phyloP scores from a whole-genome alignment of 345 rosid species.

The Eucalyptus rudis region DNA sequence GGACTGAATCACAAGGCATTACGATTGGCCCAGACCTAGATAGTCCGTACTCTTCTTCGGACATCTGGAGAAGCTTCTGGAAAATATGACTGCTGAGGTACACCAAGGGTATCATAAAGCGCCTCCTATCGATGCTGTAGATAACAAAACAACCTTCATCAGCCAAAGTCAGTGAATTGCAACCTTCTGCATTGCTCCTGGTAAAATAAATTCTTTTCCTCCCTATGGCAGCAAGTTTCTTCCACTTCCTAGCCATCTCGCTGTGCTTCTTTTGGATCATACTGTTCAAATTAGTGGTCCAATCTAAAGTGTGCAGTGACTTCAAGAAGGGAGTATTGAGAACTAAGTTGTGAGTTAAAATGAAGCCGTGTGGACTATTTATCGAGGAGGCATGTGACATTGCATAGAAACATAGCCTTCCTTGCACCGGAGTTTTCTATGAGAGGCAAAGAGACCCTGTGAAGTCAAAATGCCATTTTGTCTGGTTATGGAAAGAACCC shows the following conservation, averaged over 20 bases:
- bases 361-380: not conserved
- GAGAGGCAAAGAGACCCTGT: not conserved
- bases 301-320: not conserved
- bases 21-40: not conserved
- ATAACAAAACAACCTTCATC: slow-evolving; percentile 9
- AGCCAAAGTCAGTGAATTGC: not conserved
- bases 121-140: not conserved
- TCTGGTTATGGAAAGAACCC: not conserved
- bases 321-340: not conserved
- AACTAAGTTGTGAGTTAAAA: not conserved
- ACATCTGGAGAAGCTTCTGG: not conserved
- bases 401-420: not conserved
- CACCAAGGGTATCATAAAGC: not conserved
- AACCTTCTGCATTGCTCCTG: not conserved
- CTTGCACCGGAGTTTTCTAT: not conserved
- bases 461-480: not conserved
- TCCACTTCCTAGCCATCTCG: slow-evolving; percentile 6
- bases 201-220: not conserved
- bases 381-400: not conserved
- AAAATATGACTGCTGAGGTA: not conserved
- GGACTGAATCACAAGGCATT: not conserved
- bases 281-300: not conserved
- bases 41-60: not conserved
- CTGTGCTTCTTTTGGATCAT: not conserved
- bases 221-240: not conserved